Evolutionary conservation across 371 early-diverging fungal species (phyloP).

Genomic region (Vairimorpha necatrix): DNA sequence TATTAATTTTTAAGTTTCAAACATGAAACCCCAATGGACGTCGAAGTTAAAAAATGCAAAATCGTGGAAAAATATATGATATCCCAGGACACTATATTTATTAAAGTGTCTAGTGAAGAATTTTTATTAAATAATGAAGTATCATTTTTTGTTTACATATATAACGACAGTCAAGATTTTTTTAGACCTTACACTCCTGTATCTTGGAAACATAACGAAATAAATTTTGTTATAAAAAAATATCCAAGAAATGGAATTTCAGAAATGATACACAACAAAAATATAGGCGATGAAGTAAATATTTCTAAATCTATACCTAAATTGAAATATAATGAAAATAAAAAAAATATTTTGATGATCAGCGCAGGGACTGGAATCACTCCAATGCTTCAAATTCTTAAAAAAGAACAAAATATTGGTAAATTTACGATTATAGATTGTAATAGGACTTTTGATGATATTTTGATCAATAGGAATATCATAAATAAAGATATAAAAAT

Average conservation of each 20-base stretch:
- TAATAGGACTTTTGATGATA: slow-evolving; percentile 75
- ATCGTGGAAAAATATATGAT: background rate
- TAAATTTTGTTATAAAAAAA: slow-evolving; percentile 30
- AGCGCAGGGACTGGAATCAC: slow-evolving; percentile 88
- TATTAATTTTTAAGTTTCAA: too few relatives aligned
- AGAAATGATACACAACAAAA: background rate
- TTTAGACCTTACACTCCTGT: slow-evolving; percentile 43
- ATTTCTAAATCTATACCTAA: background rate
- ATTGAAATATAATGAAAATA: slow-evolving; percentile 8
- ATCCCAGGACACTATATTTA: background rate
- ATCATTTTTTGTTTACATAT: slow-evolving; percentile 6
- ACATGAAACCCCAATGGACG: background rate
- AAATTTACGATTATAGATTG: slow-evolving; percentile 77
- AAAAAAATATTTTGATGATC: slow-evolving; percentile 76
- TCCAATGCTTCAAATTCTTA: slow-evolving; percentile 74
- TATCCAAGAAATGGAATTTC: slow-evolving; percentile 35
- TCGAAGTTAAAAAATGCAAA: background rate
- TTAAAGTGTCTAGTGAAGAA: background rate
- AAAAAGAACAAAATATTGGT: slow-evolving; percentile 69
- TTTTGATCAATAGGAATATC: slow-evolving; percentile 73
- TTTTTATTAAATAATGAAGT: background rate
- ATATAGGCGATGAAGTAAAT: slow-evolving; percentile 15
- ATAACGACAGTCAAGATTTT: background rate
- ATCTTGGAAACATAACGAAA: background rate
- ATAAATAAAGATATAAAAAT: slow-evolving; percentile 73